phyloP scores from a whole-genome alignment of 2,329 filamentous ascomycete genomes.

The Gremmenia infestans region DNA sequence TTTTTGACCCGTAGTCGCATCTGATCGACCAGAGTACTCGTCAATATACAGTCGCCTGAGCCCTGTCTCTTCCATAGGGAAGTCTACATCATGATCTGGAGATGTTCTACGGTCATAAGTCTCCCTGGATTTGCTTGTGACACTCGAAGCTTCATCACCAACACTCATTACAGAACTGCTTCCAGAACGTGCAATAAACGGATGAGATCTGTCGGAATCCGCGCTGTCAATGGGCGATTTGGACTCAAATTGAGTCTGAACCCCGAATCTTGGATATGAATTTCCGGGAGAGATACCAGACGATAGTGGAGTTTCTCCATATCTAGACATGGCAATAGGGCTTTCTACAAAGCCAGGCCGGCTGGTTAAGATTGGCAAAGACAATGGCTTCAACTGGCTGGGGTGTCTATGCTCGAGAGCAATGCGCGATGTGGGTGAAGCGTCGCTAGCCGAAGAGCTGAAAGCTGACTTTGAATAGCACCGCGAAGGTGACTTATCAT shows the following conservation, averaged over 20 bases:
- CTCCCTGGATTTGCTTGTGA: conserved; percentile 48
- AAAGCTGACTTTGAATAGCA: conserved; percentile 24
- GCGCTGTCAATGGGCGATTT: conserved; percentile 28
- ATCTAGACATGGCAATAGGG: conserved; percentile 25
- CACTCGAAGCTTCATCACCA: conserved; percentile 46
- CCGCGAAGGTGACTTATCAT: conserved; percentile 32
- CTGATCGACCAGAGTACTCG: conserved; percentile 38
- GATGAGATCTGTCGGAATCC: conserved; percentile 28
- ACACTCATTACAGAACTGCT: conserved; percentile 36
- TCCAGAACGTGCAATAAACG: conserved; percentile 38
- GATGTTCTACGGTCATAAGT: conserved; percentile 56
- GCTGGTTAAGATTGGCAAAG: conserved; percentile 29
- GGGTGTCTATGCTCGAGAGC: conserved; percentile 27
- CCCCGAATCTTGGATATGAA: conserved; percentile 19
- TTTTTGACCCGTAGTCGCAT: conserved; percentile 49
- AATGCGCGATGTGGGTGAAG: conserved; percentile 31
- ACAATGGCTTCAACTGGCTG: conserved; percentile 31
- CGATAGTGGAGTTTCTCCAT: conserved; percentile 28
- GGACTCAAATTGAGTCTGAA: conserved; percentile 23
- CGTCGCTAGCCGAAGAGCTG: conserved; percentile 30
- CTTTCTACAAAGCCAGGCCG: conserved; percentile 27
- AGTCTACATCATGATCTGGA: conserved; percentile 36
- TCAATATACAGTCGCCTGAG: conserved; percentile 48
- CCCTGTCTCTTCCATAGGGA: conserved; percentile 48
- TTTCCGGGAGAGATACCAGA: conserved; percentile 28